Evolutionary conservation across 257 asterid genomes (phyloP), one percentile per base, ranked within the genome.

Genomic region (Primulina tabacum): DNA sequence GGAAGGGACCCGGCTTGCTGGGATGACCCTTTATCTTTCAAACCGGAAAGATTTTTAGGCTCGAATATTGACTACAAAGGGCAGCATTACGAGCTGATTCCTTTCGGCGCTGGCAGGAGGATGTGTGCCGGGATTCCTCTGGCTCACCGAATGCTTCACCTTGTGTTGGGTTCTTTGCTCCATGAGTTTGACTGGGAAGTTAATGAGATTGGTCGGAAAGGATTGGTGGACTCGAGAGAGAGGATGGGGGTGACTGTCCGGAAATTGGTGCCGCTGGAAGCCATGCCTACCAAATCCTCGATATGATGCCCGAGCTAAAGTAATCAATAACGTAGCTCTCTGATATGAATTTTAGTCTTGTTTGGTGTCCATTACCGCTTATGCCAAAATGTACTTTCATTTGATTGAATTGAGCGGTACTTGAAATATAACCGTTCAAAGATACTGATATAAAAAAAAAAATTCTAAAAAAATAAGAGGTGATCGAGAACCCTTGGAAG

Each of bases 1-100:
- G 95, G 92, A 69, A 75, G 96, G 34, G 96, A 90, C 16, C 82
- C 81, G 8, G 70, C 69, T 12, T 20, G 63, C 4, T 85, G 87
- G 86, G 76, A 68, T 1, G 78, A 80, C 5, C 78, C 90, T 0
- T 21, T 43, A 7, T 32, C 37, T 16, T 87, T 87, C 58, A 70
- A 65, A 65, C 93, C 89, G 0, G 87, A 87, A 68, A 81, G 94
- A 35, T 87, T 83, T 47, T 2, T 85, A 7, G 83, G 62, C n/a
- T 80, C 86, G 0, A 73, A 65, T 0, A 35, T 81, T 9, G 87
- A 87, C 21, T 72, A 28, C 28, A 88, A 78, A 35, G 95, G 86
- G 2, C 80, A 83, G 33, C 65, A 85, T 50, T 83, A 62, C 61
- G 78, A 79, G 81, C 66, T 80, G 34, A 64, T 83, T 32, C 88